phyloP scores from a whole-genome alignment of 2,329 filamentous ascomycete species.

The Aspergillus costaricaensis region DNA sequence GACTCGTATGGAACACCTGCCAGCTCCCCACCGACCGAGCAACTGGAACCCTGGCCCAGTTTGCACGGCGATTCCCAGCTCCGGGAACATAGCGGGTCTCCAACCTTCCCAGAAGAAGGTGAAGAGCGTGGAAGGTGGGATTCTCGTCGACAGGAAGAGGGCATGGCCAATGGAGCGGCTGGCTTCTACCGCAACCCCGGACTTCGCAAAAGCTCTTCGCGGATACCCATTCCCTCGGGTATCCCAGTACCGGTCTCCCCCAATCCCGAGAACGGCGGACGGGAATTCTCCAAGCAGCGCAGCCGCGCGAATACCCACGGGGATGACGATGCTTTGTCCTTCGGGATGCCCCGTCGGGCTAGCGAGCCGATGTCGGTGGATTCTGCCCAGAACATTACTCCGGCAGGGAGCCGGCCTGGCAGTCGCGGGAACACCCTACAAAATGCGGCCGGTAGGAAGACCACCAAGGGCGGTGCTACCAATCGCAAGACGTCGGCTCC shows the following conservation, averaged over 20 bases:
- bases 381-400: constrained; percentile 26
- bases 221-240: constrained; percentile 81
- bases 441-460: constrained; percentile 35
- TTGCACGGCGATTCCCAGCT: constrained; percentile 35
- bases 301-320: constrained; percentile 59
- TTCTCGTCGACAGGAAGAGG: constrained; percentile 74
- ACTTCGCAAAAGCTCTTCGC: constrained; percentile 66
- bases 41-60: constrained; percentile 37
- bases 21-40: constrained; percentile 28
- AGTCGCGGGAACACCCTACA: constrained; percentile 34
- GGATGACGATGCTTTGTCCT: constrained; percentile 62
- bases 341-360: constrained; percentile 66
- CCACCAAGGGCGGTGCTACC: constrained; percentile 30
- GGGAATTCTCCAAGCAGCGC: constrained; percentile 68
- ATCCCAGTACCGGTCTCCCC: constrained; percentile 75
- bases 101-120: constrained; percentile 39
- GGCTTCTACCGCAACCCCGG: constrained; percentile 56
- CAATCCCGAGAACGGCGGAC: constrained; percentile 69
- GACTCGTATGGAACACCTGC: constrained; percentile 38
- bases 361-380: constrained; percentile 54
- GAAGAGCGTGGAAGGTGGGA: constrained; percentile 63
- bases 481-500: constrained; percentile 43
- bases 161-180: constrained; percentile 55
- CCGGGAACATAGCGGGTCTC: constrained; percentile 31
- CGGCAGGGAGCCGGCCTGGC: constrained; percentile 32